phyloP scores from a whole-genome alignment of 768 basidiomycete genomes.

The Pleurotus djamor region DNA sequence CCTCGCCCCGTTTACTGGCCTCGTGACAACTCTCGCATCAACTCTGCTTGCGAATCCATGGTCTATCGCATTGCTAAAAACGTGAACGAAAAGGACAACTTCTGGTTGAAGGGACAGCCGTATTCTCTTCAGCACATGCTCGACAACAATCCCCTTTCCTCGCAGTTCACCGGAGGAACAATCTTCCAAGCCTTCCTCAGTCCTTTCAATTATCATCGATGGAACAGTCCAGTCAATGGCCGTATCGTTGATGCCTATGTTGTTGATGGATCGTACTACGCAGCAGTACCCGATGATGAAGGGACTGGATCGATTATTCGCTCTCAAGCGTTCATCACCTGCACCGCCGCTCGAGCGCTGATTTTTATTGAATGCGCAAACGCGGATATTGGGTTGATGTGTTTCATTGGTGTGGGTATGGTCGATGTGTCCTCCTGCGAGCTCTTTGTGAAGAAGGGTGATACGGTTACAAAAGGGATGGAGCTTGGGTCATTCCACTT shows the following conservation, averaged over 20 bases:
- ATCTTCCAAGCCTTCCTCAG: conserved; percentile 50
- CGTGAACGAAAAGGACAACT: conserved; percentile 35
- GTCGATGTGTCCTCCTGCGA: conserved; percentile 59
- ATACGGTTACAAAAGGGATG: conserved; percentile 48
- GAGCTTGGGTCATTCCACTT: conserved; percentile 63
- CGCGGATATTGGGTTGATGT: conserved; percentile 49
- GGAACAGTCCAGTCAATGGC: conserved; percentile 48
- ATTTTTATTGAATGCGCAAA: conserved; percentile 55
- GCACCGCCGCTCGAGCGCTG: conserved; percentile 44
- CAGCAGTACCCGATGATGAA: conserved; percentile 9
- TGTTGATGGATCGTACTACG: background rate
- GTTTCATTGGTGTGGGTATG: conserved; percentile 58
- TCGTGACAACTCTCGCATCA: conserved; percentile 27
- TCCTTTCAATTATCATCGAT: conserved; percentile 49
- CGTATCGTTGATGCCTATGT: background rate
- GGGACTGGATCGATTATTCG: conserved; percentile 11
- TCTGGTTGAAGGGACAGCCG: conserved; percentile 53
- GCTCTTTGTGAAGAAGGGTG: conserved; percentile 39
- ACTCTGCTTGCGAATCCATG: conserved; percentile 45
- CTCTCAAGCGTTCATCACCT: conserved; percentile 36
- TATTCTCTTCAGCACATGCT: conserved; percentile 53
- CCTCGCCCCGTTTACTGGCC: conserved; percentile 28
- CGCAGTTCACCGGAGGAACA: conserved; percentile 37
- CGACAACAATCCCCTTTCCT: conserved; percentile 22
- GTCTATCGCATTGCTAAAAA: conserved; percentile 32